Base-by-base conservation (phyloP, 2,329 filamentous ascomycete species). In the Scopulariopsis brevicaulis region DNA sequence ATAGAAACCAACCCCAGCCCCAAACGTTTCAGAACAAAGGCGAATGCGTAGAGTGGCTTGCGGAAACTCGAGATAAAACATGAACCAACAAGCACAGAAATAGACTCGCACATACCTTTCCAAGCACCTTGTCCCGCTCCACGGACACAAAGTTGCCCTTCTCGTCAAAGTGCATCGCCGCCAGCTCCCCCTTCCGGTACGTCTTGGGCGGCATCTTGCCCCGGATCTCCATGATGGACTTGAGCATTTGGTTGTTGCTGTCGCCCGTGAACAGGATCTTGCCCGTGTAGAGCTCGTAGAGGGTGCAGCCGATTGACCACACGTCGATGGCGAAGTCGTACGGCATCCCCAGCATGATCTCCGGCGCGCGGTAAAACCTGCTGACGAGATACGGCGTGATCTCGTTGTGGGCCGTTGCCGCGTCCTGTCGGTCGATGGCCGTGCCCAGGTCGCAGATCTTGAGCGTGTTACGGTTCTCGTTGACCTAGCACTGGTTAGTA, bases 201-300 rank as follows among this genome's bases (percentile, higher is more conserved):
- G 96, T 78, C 71, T 96, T 96, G 53, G 88, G 84, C 34, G 90
- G 92, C 62, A 96, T 86, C 71, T 92, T 95, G 66, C 94, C 94
- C 54, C 95, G 86, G 65, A 93, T 91, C 69, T 99, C 93, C 85
- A 96, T 96, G 65, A 99, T 96, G 22, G 88, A 86, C 62, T 90
- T 89, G 60, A 99, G 82, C 94, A 99, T 99, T 74, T 96, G 91
- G 68, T 99, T 99, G 76, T 99, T 99, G 74, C 90, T 94, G 63
- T 89, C 84, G 60, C 94, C 94, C 1, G 90, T 91, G 70, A 99
- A 99, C 35, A 99, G 78, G 59, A 99, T 97, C 71, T 96, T 96
- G 67, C 94, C 94, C 0, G 94, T 97, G 75, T 96, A 97, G 48
- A 99, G 78, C 73, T 99, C 94, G 71, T 96, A 99, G 34, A 97